Conservation (phyloP, 176 grass and related monocot species). For the Triticum urartu region DNA sequence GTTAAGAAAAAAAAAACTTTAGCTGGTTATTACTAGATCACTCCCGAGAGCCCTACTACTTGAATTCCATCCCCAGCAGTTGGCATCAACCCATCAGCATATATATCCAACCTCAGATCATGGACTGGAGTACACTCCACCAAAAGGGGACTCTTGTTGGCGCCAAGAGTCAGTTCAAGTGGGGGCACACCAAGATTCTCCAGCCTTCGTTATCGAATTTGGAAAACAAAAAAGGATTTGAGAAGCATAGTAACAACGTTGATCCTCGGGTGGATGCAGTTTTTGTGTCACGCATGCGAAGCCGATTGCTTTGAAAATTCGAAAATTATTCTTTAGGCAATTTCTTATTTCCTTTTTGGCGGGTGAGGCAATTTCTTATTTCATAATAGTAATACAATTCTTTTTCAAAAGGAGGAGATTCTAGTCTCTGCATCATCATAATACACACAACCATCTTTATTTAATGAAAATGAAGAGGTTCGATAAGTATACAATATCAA, state of each 20-base stretch:
- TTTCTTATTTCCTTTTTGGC: no score
- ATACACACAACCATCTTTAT: no score
- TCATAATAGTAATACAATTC: no score
- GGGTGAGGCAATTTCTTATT: no score
- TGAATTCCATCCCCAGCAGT: neutral
- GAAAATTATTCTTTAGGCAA: neutral
- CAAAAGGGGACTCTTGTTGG: neutral
- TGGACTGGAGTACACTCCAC: neutral
- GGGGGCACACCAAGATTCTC: neutral
- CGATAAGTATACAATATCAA: no score
- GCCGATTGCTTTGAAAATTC: neutral
- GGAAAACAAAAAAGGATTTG: neutral
- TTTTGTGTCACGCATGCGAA: neutral
- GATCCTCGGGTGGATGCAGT: neutral
- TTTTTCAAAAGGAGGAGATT: no score
- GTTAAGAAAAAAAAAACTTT: no score
- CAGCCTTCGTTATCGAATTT: neutral
- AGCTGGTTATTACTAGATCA: neutral
- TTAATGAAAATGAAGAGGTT: no score
- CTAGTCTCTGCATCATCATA: no score
- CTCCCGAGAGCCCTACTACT: neutral
- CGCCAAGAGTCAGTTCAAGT: slow-evolving; percentile 1
- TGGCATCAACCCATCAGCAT: neutral
- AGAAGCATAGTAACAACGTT: neutral
- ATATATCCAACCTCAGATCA: neutral